phyloP scores from a whole-genome alignment of 441 rosid genomes.

The Theobroma grandiflorum region DNA sequence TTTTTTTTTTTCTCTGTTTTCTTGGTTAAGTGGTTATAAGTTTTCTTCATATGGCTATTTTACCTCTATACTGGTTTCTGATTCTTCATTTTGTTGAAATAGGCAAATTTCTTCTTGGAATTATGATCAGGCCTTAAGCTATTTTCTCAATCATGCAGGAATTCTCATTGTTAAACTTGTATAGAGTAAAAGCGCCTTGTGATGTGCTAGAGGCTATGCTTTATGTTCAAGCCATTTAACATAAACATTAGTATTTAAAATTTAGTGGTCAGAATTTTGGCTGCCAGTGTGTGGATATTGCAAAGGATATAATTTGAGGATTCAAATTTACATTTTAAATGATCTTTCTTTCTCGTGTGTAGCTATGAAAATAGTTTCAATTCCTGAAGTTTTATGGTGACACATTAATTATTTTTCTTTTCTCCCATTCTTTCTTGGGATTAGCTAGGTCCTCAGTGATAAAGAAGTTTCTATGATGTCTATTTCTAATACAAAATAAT shows the following conservation, averaged over 20 bases:
- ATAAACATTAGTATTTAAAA: neutral
- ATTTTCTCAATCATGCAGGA: neutral
- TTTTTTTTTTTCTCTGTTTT: conserved; percentile 26
- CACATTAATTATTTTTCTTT: neutral
- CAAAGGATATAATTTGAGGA: neutral
- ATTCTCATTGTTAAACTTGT: conserved; percentile 1
- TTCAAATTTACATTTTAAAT: neutral
- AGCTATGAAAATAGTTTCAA: neutral
- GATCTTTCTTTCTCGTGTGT: neutral
- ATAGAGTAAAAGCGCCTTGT: neutral
- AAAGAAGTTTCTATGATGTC: neutral
- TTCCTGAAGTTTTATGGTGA: conserved; percentile 6
- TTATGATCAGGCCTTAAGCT: neutral
- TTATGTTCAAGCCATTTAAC: neutral
- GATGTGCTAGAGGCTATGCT: neutral
- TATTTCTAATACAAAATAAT: neutral
- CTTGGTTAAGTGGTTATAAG: conserved; percentile 9
- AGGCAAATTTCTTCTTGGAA: conserved; percentile 1
- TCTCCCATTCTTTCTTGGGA: conserved; percentile 14
- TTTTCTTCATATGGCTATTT: neutral
- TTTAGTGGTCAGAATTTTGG: neutral
- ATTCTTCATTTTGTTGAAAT: neutral
- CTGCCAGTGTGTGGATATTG: conserved; percentile 1
- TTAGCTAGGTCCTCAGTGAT: conserved; percentile 7
- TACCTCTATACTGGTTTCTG: conserved; percentile 16